Evolutionary conservation across 1,284 basidiomycete genomes (phyloP).

Genomic region (Farysia itapuensis): DNA sequence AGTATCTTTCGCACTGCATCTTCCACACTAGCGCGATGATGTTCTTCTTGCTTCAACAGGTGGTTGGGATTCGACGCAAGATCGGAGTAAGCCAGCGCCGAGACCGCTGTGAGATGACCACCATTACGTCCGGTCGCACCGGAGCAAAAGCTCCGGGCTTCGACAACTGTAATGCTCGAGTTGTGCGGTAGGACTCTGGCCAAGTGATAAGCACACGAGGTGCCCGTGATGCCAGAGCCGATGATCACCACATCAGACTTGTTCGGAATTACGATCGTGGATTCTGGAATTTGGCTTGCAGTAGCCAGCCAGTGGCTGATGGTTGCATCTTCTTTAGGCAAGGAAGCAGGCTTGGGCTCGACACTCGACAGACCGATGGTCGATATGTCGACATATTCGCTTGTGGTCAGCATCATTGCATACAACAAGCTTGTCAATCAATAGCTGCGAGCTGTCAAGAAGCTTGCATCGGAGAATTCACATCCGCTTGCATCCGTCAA

Average conservation of each 20-base stretch:
- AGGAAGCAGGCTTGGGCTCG: slow-evolving; percentile 2
- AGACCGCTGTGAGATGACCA: slow-evolving; percentile 41
- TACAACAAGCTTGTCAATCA: no score
- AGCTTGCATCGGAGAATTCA: no score
- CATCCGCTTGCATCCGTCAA: no score
- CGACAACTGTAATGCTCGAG: slow-evolving; percentile 18
- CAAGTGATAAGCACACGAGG: slow-evolving; percentile 37
- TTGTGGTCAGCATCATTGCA: no score
- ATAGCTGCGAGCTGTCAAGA: no score
- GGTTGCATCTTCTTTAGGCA: slow-evolving; percentile 16
- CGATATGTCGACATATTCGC: slow-evolving; percentile 22
- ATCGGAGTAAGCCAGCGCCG: slow-evolving; percentile 35
- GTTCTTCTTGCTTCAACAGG: slow-evolving; percentile 14
- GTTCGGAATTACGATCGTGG: neutral
- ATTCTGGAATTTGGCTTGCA: neutral
- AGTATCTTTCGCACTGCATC: slow-evolving; percentile 27
- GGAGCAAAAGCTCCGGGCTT: slow-evolving; percentile 40
- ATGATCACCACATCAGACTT: slow-evolving; percentile 26
- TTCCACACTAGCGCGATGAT: neutral
- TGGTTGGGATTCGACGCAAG: slow-evolving; percentile 29
- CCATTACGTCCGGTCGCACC: slow-evolving; percentile 49
- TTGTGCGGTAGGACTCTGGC: slow-evolving; percentile 2
- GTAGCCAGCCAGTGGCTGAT: slow-evolving; percentile 38
- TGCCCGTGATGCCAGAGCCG: slow-evolving; percentile 40
- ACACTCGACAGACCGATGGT: slow-evolving; percentile 26